Evolutionary conservation across 352 stramenopile species (phyloP).

Genomic region (Phytophthora constricta): DNA sequence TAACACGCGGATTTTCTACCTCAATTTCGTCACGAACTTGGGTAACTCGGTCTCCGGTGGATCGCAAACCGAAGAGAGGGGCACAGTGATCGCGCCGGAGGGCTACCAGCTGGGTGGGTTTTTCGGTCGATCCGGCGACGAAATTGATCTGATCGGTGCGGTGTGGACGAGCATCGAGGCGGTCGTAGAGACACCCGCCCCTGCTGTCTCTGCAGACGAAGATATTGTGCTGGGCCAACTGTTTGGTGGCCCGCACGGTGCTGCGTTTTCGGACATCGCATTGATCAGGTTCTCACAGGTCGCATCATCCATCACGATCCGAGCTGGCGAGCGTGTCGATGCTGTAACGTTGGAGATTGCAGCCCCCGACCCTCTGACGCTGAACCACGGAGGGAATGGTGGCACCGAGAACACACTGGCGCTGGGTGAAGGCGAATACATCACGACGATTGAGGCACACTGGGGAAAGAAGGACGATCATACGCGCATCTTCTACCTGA

Average conservation of each 20-base stretch:
- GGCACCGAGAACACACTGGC: not conserved
- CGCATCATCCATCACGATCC: not conserved
- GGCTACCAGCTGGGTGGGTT: slow-evolving; percentile 55
- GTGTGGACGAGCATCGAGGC: no score
- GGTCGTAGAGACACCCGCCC: slow-evolving; percentile 15
- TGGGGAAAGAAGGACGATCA: not conserved
- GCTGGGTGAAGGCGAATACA: not conserved
- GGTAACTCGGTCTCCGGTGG: slow-evolving; percentile 32
- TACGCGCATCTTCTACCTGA: not conserved
- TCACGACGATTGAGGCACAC: not conserved
- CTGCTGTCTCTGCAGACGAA: not conserved
- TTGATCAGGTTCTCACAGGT: not conserved
- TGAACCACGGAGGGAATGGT: not conserved
- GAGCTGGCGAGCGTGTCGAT: not conserved
- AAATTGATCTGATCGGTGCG: no score
- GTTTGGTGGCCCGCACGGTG: not conserved
- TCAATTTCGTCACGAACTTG: slow-evolving; percentile 40
- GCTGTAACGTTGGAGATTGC: not conserved
- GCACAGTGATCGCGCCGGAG: slow-evolving; percentile 37
- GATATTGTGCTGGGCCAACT: not conserved
- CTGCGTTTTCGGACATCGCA: not conserved
- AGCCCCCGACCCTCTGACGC: not conserved
- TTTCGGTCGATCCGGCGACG: slow-evolving; percentile 47
- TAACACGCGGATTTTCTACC: slow-evolving; percentile 48
- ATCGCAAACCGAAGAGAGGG: slow-evolving; percentile 37